Base-by-base conservation (phyloP, 192 early-diverging fungal genomes). In the Obelidium mucronatum region DNA sequence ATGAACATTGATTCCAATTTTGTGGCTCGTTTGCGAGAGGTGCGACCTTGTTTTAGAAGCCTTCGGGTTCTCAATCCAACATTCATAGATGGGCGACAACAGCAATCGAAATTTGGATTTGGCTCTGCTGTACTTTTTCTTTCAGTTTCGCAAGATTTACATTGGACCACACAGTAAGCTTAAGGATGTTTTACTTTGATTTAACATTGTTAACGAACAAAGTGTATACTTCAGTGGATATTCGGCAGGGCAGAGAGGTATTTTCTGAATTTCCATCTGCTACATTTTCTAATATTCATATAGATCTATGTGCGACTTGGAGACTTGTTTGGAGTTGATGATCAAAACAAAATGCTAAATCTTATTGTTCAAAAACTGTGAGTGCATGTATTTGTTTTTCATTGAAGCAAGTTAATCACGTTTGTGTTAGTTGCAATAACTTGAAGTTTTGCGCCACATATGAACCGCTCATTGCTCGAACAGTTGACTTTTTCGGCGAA, bases 121-220 rank as follows among this genome's bases (percentile, higher is more conserved):
- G 48, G 90, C 94, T 11, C 89, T 96, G 67, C 64, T 95, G n/a
- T 91, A 91, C 75, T 89, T 96, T 64, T 93, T 93, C 77, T 85
- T 84, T 4, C 82, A 86, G 55, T 96, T 96, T 79, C 84, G 92
- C 13, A 91, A 92, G 59, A 89, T 89, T 24, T 96, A 96, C 74
- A 87, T 96, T 34, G 91, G 95, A 13, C 67, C 67, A 2, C 67
- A 69, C 44, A 69, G 64, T 66, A 31, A 61, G 36, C 34, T 11
- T 75, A 1, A 24, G 24, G 15, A 36, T 70, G 19, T 64, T 4
- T n/a, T 55, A 17, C 54, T 15, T 75, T 53, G 26, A 60, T 40
- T 19, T 19, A 0, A 1, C 62, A n/a, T n/a, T n/a, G n/a, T n/a
- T n/a, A n/a, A n/a, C n/a, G n/a, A 30, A 3, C 24, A 8, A n/a